Evolutionary conservation across 441 rosid species (phyloP), one percentile per base, ranked within the genome.

Genomic region (Populus hybrid): DNA sequence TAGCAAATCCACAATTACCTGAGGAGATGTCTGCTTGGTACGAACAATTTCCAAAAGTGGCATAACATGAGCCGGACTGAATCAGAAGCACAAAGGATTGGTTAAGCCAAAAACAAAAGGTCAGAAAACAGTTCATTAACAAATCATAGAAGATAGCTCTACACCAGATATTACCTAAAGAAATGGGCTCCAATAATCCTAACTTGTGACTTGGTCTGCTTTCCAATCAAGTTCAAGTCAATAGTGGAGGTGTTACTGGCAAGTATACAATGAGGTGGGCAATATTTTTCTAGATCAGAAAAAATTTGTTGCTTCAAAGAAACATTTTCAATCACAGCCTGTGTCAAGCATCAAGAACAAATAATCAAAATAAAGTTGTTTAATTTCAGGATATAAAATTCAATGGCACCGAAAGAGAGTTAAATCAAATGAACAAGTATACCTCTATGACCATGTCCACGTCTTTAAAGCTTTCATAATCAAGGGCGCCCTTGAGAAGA

Each of bases 371-470:
- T 65, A 40, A 36, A 56, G 28, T 50, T 70, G 64, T 79, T 81
- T 40, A 61, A 28, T 83, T 81, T 53, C 59, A 69, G 29, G 56
- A 71, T 50, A 36, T 61, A 35, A 69, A 36, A 69, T 69, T 9
- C 23, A 21, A 14, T 2, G 4, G 14, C 14, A 9, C 7, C 65
- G 70, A 28, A 45, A 71, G 50, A 35, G 65, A 33, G 72, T 6
- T 64, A 24, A 59, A n/a, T 21, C 78, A 68, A 33, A 71, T 31
- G 38, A 69, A 40, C 64, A 76, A 8, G 50, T 3, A 78, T 35
- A 96, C 99, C 98, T 96, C 99, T 68, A 96, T 93, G 82, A 96
- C 99, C 93, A 96, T 80, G 89, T 96, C 98, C 84, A 91, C 97
- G 81, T 96, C 93, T 82, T 84, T 87, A 82, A 96, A 93, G 88